Evolutionary conservation across 1,284 basidiomycete genomes (phyloP).

Genomic region (Anthracocystis walkeri): DNA sequence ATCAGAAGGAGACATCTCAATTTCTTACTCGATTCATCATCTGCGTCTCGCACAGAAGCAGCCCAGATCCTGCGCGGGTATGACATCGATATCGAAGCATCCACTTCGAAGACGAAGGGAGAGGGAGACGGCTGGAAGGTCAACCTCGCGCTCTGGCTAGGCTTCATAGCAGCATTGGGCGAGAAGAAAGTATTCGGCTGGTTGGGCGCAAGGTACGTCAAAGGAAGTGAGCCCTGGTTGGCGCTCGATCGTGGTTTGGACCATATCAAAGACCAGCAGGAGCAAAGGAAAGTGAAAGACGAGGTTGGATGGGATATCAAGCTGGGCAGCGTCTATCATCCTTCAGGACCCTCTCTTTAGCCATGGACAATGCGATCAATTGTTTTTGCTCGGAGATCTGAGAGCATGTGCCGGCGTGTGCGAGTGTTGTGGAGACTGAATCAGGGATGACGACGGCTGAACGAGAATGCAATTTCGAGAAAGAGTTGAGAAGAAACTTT

Average conservation of each 20-base stretch:
- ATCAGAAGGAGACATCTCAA: constrained; percentile 13
- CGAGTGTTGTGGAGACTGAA: background rate
- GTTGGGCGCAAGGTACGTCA: constrained; percentile 52
- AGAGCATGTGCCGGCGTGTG: background rate
- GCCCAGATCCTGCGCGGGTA: constrained; percentile 71
- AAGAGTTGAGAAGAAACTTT: background rate
- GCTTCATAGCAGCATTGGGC: constrained; percentile 17
- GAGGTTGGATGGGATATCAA: constrained; percentile 22
- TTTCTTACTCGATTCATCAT: constrained; percentile 55
- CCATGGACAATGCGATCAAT: background rate
- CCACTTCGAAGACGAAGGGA: constrained; percentile 64
- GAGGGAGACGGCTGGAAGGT: constrained; percentile 9
- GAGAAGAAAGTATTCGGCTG: constrained; percentile 35
- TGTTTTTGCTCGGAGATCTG: background rate
- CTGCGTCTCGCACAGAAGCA: constrained; percentile 66
- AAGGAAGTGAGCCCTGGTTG: constrained; percentile 49
- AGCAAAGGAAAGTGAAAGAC: background rate
- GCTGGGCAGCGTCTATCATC: constrained; percentile 32
- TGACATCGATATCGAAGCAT: constrained; percentile 46
- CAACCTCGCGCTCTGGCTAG: constrained; percentile 11
- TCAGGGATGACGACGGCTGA: no score
- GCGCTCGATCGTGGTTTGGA: constrained; percentile 32
- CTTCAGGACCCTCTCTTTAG: background rate
- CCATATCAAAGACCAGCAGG: constrained; percentile 4
- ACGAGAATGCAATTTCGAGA: no score